Base-by-base conservation (phyloP, 257 asterid species). In the Hygrophila difformis region DNA sequence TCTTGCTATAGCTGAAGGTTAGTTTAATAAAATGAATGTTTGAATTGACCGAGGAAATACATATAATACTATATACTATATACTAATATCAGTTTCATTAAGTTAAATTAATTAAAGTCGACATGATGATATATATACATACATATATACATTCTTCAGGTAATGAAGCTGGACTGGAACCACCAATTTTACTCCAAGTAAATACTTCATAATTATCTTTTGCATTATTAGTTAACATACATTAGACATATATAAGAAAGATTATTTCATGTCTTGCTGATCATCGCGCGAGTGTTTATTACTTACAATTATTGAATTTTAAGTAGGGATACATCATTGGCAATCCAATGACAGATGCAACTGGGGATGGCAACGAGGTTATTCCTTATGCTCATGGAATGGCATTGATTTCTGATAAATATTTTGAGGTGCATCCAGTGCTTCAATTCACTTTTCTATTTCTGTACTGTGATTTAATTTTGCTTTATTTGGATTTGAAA, bases 241-340 rank as follows among this genome's bases (percentile, higher is more conserved):
- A 3, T 26, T 26, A n/a, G n/a, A n/a, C n/a, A n/a, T n/a, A n/a
- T n/a, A n/a, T n/a, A n/a, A n/a, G n/a, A n/a, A 6, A 5, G 2
- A 1, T 22, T 11, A 44, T 13, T 10, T 6, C 0, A 1, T 12
- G 22, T 7, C 6, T 1, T n/a, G 16, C 6, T n/a, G n/a, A n/a
- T n/a, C n/a, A n/a, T n/a, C n/a, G n/a, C n/a, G n/a, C n/a, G n/a
- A n/a, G n/a, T n/a, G n/a, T n/a, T n/a, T n/a, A n/a, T n/a, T n/a
- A n/a, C n/a, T n/a, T n/a, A n/a, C n/a, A n/a, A n/a, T n/a, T n/a
- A n/a, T n/a, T n/a, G 55, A 49, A 53, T 14, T 50, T 19, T 38
- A 8, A 53, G 1, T 51, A 75, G 75, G 91, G 82, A 9, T 79
- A 72, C 56, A 22, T 62, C 1, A 9, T 68, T 18, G 85, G 80